Evolutionary conservation across 2,329 filamentous ascomycete species (phyloP).

Genomic region (Teratosphaeria gauchensis): DNA sequence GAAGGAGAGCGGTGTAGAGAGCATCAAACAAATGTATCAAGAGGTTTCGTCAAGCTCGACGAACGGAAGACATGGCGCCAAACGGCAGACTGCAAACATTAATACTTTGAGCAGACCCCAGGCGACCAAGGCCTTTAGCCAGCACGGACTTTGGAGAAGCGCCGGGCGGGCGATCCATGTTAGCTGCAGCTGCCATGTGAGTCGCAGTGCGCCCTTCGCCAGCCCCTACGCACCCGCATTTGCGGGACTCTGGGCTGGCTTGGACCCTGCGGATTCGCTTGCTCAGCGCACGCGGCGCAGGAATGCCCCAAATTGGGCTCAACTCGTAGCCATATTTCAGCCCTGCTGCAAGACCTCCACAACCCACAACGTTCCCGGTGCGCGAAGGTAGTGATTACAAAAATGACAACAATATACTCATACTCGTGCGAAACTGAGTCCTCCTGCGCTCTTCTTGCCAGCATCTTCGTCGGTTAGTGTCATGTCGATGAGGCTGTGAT

Average conservation of each 20-base stretch:
- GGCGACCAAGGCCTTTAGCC: constrained; percentile 1
- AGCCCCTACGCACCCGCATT: background rate
- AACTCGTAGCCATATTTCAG: background rate
- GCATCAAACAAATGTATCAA: background rate
- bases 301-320: background rate
- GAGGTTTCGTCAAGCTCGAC: background rate
- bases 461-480: background rate
- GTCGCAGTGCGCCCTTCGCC: constrained; percentile 2
- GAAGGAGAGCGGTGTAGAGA: background rate
- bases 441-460: background rate
- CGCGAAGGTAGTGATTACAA: background rate
- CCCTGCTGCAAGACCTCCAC: background rate
- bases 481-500: background rate
- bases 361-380: background rate
- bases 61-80: background rate
- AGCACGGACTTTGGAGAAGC: constrained; percentile 2
- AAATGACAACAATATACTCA: background rate
- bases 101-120: constrained; percentile 1
- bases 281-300: background rate
- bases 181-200: constrained; percentile 5
- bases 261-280: background rate
- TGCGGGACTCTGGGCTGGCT: background rate
- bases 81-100: constrained; percentile 1
- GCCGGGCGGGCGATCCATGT: constrained; percentile 1
- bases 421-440: too few species aligned